phyloP scores from a whole-genome alignment of 1,139 yeast species.

The Yamadazyma blattariae region DNA sequence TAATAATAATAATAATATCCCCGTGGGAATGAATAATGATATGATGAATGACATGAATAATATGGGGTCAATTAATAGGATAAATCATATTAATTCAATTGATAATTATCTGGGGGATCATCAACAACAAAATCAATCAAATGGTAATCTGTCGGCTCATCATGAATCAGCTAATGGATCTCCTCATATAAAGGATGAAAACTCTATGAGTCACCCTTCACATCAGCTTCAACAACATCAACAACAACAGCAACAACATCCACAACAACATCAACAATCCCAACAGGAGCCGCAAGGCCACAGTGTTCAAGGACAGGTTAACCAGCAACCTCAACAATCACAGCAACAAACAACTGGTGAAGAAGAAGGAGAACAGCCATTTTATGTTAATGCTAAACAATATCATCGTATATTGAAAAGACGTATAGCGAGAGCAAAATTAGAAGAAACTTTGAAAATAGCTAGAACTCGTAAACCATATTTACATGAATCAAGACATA shows the following conservation, averaged over 20 bases:
- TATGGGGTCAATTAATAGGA: not conserved
- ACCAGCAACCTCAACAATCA: not conserved
- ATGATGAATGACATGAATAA: constrained; percentile 6
- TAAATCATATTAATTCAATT: no score
- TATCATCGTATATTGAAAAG: constrained; percentile 92
- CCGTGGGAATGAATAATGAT: constrained; percentile 4
- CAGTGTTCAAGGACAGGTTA: constrained; percentile 4
- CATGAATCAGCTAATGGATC: constrained; percentile 1
- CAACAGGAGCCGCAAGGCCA: constrained; percentile 3
- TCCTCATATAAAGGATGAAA: not conserved
- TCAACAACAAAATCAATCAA: not conserved
- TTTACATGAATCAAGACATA: constrained; percentile 94
- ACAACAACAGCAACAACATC: constrained; percentile 2
- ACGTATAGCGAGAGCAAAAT: constrained; percentile 87
- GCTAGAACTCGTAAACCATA: constrained; percentile 93
- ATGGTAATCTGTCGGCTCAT: not conserved
- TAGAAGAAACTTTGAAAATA: constrained; percentile 83
- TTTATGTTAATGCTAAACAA: constrained; percentile 96
- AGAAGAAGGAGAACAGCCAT: constrained; percentile 69
- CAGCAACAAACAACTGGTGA: constrained; percentile 10
- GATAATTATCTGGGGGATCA: no score
- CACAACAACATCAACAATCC: constrained; percentile 5
- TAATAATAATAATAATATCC: no score
- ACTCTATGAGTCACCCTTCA: not conserved
- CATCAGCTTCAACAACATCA: constrained; percentile 5